These are phyloP conservation scores for Martensiomyces pterosporus DNA, from an alignment of 192 early-diverging fungal species.

Conservation along the genomic window DNA sequence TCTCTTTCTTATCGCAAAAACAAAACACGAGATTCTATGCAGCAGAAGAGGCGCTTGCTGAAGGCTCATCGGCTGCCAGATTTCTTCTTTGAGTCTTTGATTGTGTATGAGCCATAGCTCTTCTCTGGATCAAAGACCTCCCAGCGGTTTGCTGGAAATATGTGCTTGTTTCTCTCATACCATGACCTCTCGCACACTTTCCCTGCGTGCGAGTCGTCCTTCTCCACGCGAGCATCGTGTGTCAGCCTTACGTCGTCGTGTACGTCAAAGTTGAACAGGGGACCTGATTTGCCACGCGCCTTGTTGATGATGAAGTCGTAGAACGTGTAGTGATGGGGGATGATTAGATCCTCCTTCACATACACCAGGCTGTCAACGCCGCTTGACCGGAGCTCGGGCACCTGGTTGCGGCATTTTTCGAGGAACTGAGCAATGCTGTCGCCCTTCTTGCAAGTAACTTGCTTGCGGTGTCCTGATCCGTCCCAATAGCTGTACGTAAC, in stretches of 20 bases:
- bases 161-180: conserved; percentile 94
- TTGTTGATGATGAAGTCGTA: conserved; percentile 97
- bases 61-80: no score
- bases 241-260: conserved; percentile 87
- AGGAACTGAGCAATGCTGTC: conserved; percentile 86
- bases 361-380: conserved; percentile 86
- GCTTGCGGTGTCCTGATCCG: conserved; percentile 86
- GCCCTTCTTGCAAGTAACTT: conserved; percentile 76
- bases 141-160: conserved; percentile 91
- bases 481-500: conserved; percentile 97
- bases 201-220: conserved; percentile 93
- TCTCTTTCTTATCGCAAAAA: not conserved
- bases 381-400: conserved; percentile 72
- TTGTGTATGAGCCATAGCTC: conserved; percentile 51
- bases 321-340: conserved; percentile 86
- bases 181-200: conserved; percentile 88
- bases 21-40: no score
- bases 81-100: conserved; percentile 21
- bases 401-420: conserved; percentile 75
- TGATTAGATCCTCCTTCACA: conserved; percentile 94
- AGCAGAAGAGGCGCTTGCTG: no score
- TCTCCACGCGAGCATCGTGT: conserved; percentile 78
- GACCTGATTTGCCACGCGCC: conserved; percentile 92
- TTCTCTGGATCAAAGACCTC: conserved; percentile 87
- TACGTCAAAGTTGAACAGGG: conserved; percentile 90